Base-by-base conservation (phyloP, 129 eudicot genomes). In the Artemisia annua region DNA sequence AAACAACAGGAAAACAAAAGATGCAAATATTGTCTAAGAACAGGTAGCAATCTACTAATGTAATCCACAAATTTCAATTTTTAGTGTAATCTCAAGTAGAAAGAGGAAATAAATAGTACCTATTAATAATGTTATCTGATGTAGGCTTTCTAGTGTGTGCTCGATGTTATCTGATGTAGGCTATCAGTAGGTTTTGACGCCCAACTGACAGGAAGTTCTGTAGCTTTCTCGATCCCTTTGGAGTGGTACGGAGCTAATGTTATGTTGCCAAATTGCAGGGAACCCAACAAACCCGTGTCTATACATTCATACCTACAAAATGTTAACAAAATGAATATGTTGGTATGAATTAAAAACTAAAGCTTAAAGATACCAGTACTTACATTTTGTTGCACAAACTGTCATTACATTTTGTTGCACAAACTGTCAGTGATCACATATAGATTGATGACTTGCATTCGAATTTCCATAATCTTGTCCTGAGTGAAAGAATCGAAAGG, bases 391-490 rank as follows among this genome's bases (percentile, higher is more conserved):
- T 22, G 24, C 24, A 22, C 24, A 22, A 22, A 22, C 1, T 22
- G 1, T 22, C 24, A 22, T n/a, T n/a, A n/a, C n/a, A 28, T 28
- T 28, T 28, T 28, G 82, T 80, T 84, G 85, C 98, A 93, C 48
- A 89, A 91, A 72, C 64, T 81, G 79, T 93, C 98, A 14, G 83
- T 87, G 63, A 93, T 83, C 73, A 78, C 92, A n/a, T 89, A 85
- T 63, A 93, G 85, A 78, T 91, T 93, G 51, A 93, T 87, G 28
- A 90, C 83, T 74, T 86, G 90, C 96, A 90, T 89, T 55, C 98
- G 84, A 63, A 84, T 83, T 50, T 87, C 84, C 89, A 80, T 82
- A 18, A 93, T 64, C 71, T 61, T 74, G 5, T 80, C 83, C 51
- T 84, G 91, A 3, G 74, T 26, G 65, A 82, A 89, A 50, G 75